Percentiles rank a stretch among this genome's conserved stretches.
Conservation (phyloP, 1,284 basidiomycete genomes). For the Coniferiporia weirii region DNA sequence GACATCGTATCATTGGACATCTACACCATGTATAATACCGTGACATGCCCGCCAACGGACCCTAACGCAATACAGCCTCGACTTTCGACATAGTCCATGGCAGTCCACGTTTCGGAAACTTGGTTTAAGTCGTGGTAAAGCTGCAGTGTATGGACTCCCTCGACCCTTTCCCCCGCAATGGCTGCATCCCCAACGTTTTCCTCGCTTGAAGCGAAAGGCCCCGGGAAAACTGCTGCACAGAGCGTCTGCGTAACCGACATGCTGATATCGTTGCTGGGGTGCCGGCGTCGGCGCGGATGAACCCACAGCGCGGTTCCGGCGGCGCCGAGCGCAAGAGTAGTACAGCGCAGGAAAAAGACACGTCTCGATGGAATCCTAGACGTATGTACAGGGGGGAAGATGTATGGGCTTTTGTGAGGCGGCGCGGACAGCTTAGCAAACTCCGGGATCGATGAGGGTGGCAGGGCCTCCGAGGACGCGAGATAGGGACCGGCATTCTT, state of each 20-base stretch:
- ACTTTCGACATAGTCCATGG: constrained; percentile 13
- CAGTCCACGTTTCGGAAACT: constrained; percentile 1
- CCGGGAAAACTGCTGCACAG: constrained; percentile 6
- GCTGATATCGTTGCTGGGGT: background rate
- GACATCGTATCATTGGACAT: background rate
- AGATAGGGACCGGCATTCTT: background rate
- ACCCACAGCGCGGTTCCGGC: constrained; percentile 57
- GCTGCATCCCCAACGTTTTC: background rate
- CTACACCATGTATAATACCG: constrained; percentile 6
- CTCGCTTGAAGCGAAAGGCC: background rate
- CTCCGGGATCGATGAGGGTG: background rate
- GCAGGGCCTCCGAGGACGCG: background rate
- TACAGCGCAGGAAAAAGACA: constrained; percentile 44
- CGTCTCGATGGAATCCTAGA: constrained; percentile 34
- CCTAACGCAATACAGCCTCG: constrained; percentile 14
- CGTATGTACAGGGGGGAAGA: constrained; percentile 38
- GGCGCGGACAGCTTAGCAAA: background rate
- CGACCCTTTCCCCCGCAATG: background rate
- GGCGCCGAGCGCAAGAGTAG: constrained; percentile 44
- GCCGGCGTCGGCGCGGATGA: constrained; percentile 37
- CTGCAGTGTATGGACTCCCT: background rate
- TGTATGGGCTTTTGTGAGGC: constrained; percentile 28
- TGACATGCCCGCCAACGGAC: constrained; percentile 9
- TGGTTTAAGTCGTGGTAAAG: background rate
- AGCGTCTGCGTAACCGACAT: background rate